Conservation (phyloP, 495 filamentous ascomycete species). For the Neurospora cerealis region DNA sequence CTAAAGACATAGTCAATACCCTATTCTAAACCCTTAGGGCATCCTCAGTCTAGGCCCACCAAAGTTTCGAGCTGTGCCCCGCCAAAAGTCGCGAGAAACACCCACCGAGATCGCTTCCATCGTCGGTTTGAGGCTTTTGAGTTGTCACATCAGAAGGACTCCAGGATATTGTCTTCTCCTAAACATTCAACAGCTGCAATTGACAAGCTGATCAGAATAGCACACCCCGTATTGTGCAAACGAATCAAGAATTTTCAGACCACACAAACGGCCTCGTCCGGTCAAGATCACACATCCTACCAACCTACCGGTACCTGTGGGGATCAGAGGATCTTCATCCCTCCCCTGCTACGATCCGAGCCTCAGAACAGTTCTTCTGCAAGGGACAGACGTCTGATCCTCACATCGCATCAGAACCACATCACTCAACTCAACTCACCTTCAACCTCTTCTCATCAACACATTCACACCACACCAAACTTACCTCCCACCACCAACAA, state of each 20-base stretch:
- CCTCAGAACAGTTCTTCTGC: neutral
- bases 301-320: neutral
- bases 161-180: neutral
- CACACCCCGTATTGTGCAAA: neutral
- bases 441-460: neutral
- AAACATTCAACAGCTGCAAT: neutral
- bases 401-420: neutral
- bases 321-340: neutral
- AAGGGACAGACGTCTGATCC: neutral
- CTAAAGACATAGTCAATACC: neutral
- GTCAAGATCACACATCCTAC: neutral
- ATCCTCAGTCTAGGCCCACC: neutral
- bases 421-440: neutral
- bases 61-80: neutral
- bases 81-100: neutral
- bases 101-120: neutral
- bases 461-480: neutral
- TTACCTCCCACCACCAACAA: neutral
- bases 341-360: neutral
- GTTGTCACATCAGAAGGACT: neutral
- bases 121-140: neutral
- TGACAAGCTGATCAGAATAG: neutral
- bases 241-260: neutral
- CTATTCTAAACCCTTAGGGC: neutral
- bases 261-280: neutral